These are phyloP conservation scores for Xylaria curta DNA, from an alignment of 495 filamentous ascomycete genomes.

Conservation along the genomic window DNA sequence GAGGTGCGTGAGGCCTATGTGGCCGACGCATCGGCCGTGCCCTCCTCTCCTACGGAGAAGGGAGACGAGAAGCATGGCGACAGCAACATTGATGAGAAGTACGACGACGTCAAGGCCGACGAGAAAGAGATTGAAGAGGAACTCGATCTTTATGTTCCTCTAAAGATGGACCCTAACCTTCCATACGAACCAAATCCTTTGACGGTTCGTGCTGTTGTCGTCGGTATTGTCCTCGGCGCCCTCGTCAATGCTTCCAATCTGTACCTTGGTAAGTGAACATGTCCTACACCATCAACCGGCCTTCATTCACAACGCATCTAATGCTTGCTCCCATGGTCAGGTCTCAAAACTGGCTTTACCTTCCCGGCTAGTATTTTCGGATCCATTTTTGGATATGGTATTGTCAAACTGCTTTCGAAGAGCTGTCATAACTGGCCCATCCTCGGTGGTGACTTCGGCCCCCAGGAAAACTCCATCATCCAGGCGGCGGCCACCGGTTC, in stretches of 20 bases:
- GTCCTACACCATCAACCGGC: background rate
- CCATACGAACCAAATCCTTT: conserved; percentile 57
- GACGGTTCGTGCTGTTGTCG: conserved; percentile 62
- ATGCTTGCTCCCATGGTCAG: conserved; percentile 41
- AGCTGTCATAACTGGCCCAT: conserved; percentile 59
- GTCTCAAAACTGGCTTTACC: conserved; percentile 71
- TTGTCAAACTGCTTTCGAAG: conserved; percentile 62
- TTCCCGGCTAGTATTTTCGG: conserved; percentile 66
- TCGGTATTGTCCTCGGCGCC: conserved; percentile 63
- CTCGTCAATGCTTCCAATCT: conserved; percentile 70
- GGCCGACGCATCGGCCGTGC: conserved; percentile 28
- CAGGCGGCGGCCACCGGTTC: conserved; percentile 69
- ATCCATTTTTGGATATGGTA: conserved; percentile 71
- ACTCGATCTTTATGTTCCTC: conserved; percentile 55
- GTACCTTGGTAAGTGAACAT: conserved; percentile 59
- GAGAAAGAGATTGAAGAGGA: conserved; percentile 43
- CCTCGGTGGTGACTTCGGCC: conserved; percentile 66
- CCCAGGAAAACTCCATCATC: conserved; percentile 71
- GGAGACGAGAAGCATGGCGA: conserved; percentile 31
- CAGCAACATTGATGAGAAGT: conserved; percentile 27
- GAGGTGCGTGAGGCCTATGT: conserved; percentile 29
- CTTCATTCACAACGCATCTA: background rate
- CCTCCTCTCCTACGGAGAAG: conserved; percentile 27
- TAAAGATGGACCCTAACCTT: conserved; percentile 52
- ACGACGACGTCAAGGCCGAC: conserved; percentile 30